Base-by-base conservation (phyloP, 768 basidiomycete species). In the Hortiboletus flavorubellus region DNA sequence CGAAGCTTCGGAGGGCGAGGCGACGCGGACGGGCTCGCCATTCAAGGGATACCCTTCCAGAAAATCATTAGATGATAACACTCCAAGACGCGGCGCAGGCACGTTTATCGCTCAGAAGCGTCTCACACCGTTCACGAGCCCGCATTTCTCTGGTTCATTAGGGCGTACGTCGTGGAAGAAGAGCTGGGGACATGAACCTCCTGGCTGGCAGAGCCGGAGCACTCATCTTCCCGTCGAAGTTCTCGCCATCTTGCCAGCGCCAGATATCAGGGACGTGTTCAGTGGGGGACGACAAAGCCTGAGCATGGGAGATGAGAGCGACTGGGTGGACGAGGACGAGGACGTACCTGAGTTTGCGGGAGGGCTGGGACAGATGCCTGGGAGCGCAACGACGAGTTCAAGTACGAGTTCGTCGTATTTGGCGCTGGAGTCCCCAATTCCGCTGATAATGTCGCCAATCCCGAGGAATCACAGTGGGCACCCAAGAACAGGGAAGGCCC, bases 321-420 rank as follows among this genome's bases (percentile, higher is more conserved):
- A 92, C 59, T 93, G 91, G 91, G 86, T 91, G 14, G 91, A 93
- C 62, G 89, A 91, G 62, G 91, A 93, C 40, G 91, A 92, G 8
- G 89, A 91, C 61, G 71, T 72, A 18, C 73, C 84, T 8, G 76
- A 81, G 26, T 92, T 90, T 72, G 86, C 83, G 14, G 90, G 89
- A 45, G 91, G 91, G 6, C 69, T 93, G 31, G 91, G 91, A 0
- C 91, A 93, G 39, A 69, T 70, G 58, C 66, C 69, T 10, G 59
- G 66, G 40, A 64, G 66, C 16, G 63, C 68, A 11, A 63, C 73
- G 26, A 55, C 63, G 35, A 66, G 63, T 23, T 60, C 68, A 11
- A 64, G 59, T 35, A 37, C 62, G 46, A 64, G 65, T 33, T 66
- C 62, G 10, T 62, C 71, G 15, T 56, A 66, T 55, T 18, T 62